phyloP scores from a whole-genome alignment of 306 rosid species.

The Trifolium pratense region DNA sequence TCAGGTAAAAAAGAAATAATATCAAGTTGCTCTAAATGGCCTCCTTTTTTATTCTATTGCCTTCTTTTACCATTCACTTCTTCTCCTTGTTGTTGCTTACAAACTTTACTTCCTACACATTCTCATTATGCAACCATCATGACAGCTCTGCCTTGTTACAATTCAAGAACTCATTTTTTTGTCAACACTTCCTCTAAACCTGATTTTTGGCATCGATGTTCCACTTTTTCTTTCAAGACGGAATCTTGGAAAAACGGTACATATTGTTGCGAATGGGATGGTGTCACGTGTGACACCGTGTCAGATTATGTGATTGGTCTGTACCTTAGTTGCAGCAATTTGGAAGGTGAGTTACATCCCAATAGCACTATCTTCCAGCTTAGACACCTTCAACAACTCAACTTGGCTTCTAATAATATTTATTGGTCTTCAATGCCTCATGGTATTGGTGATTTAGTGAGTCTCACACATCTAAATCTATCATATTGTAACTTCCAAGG shows the following conservation, averaged over 20 bases:
- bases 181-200: not conserved
- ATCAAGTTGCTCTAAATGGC: not conserved
- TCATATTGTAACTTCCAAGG: too few species aligned
- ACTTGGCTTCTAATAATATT: too few species aligned
- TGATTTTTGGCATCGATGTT: too few species aligned
- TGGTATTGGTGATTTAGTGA: too few species aligned
- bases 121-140: constrained; percentile 7
- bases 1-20: not conserved
- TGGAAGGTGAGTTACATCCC: not conserved
- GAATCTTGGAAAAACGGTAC: not conserved
- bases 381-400: not conserved
- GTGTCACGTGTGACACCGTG: not conserved
- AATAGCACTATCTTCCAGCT: not conserved
- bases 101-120: not conserved
- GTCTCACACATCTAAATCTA: too few species aligned
- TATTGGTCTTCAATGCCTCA: too few species aligned
- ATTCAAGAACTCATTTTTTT: constrained; percentile 11
- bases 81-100: not conserved
- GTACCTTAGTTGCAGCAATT: not conserved
- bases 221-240: not conserved
- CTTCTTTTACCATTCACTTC: not conserved
- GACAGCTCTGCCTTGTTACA: constrained; percentile 14
- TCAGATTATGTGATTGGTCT: not conserved
- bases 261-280: not conserved
- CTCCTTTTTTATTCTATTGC: too few species aligned